Evolutionary conservation across 2,329 filamentous ascomycete species (phyloP).

Genomic region (Phymatotrichopsis omnivora): DNA sequence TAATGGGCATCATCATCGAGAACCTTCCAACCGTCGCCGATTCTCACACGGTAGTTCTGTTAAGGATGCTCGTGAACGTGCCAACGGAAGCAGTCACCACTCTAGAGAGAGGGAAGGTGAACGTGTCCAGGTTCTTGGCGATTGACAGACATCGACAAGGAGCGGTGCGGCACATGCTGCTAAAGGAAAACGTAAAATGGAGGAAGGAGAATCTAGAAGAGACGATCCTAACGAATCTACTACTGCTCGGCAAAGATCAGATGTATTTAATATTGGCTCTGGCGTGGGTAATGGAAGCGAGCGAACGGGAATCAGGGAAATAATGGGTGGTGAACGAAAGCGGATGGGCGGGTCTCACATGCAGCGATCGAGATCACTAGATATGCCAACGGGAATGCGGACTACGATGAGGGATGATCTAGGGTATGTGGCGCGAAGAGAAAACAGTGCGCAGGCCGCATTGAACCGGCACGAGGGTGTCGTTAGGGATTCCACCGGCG

Average conservation of each 20-base stretch:
- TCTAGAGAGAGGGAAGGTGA: conserved; percentile 12
- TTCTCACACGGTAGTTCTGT: conserved; percentile 1
- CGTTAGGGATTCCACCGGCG: neutral
- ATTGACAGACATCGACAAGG: conserved; percentile 27
- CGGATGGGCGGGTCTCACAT: neutral
- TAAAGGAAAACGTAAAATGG: neutral
- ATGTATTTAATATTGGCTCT: no score
- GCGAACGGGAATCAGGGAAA: no score
- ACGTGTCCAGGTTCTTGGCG: conserved; percentile 3
- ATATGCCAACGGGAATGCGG: conserved; percentile 12
- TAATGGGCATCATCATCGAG: neutral
- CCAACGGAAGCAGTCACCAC: neutral
- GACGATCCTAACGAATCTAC: neutral
- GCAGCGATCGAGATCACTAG: no score
- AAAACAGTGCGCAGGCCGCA: neutral
- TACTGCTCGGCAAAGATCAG: no score
- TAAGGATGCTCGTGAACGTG: neutral
- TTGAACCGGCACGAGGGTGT: neutral
- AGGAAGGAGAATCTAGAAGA: neutral
- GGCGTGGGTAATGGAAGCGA: no score
- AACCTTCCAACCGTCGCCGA: neutral
- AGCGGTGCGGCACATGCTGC: conserved; percentile 2
- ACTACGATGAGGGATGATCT: conserved; percentile 23
- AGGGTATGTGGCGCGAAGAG: conserved; percentile 20
- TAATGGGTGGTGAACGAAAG: neutral